Evolutionary conservation across 2,329 filamentous ascomycete genomes (phyloP).

Genomic region (Penicillium sp.): DNA sequence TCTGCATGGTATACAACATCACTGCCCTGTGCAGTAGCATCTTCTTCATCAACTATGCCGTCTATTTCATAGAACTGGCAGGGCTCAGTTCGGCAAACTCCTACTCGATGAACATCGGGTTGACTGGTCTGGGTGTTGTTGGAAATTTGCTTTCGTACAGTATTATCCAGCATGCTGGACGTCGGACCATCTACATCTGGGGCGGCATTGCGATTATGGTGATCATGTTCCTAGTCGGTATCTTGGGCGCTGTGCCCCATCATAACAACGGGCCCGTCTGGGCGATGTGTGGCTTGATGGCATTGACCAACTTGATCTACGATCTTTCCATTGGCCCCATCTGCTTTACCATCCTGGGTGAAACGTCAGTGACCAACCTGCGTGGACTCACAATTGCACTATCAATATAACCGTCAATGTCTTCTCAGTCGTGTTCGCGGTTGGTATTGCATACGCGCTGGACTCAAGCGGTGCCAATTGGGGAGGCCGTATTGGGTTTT

Average conservation of each 20-base stretch:
- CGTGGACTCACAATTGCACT: background rate
- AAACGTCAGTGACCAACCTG: background rate
- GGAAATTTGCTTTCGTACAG: background rate
- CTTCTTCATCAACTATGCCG: background rate
- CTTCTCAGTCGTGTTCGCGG: background rate
- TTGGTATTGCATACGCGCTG: background rate
- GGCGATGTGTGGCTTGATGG: background rate
- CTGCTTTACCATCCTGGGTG: background rate
- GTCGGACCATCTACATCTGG: background rate
- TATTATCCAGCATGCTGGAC: background rate
- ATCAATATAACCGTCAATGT: background rate
- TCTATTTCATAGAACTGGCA: background rate
- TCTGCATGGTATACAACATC: background rate
- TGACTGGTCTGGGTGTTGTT: background rate
- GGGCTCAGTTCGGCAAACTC: background rate
- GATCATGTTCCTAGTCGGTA: background rate
- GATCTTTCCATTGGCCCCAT: background rate
- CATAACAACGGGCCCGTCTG: background rate
- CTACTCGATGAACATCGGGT: background rate
- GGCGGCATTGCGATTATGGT: background rate
- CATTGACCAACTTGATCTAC: background rate
- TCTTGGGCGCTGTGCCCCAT: background rate
- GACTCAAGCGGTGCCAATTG: background rate
- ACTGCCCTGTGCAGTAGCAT: background rate
- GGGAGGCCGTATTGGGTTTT: background rate